Percentiles rank a stretch among this genome's conserved stretches.
Evolutionary conservation across 164 flowering plant species (phyloP).

Genomic region (Platanus orientalis): DNA sequence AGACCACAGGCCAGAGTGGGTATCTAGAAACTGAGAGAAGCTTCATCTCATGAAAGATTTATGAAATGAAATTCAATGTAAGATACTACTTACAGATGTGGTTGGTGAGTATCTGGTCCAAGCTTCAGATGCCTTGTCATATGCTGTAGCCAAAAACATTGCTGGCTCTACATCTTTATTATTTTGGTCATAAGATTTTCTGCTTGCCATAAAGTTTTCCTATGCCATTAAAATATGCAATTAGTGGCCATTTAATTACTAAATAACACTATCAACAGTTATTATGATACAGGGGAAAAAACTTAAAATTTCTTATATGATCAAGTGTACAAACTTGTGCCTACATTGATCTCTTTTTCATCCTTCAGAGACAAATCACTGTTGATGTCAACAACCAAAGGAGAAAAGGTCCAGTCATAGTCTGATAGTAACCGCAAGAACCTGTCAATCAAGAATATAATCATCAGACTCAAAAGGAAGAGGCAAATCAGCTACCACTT

Average conservation of each 20-base stretch:
- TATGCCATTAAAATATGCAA: slow-evolving; percentile 21
- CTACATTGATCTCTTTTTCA: slow-evolving; percentile 68
- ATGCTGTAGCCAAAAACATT: slow-evolving; percentile 83
- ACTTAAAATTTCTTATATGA: background rate
- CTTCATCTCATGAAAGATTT: background rate
- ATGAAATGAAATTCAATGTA: background rate
- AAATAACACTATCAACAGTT: background rate
- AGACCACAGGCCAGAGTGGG: no score
- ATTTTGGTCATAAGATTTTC: slow-evolving; percentile 49
- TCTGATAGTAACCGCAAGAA: slow-evolving; percentile 72
- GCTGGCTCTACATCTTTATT: slow-evolving; percentile 37
- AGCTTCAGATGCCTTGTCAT: slow-evolving; percentile 89
- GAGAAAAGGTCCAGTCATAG: slow-evolving; percentile 79
- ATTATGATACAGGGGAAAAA: background rate
- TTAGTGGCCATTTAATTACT: background rate
- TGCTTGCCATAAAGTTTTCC: slow-evolving; percentile 60
- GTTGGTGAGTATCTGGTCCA: slow-evolving; percentile 80
- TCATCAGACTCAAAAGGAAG: background rate
- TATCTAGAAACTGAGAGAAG: background rate
- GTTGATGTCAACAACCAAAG: slow-evolving; percentile 82
- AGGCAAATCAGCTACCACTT: background rate
- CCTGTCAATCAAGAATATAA: slow-evolving; percentile 35
- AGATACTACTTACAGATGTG: slow-evolving; percentile 44
- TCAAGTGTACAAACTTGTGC: slow-evolving; percentile 14
- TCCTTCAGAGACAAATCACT: slow-evolving; percentile 54